phyloP scores from a whole-genome alignment of 176 grass and related monocot species.

The Lolium rigidum region DNA sequence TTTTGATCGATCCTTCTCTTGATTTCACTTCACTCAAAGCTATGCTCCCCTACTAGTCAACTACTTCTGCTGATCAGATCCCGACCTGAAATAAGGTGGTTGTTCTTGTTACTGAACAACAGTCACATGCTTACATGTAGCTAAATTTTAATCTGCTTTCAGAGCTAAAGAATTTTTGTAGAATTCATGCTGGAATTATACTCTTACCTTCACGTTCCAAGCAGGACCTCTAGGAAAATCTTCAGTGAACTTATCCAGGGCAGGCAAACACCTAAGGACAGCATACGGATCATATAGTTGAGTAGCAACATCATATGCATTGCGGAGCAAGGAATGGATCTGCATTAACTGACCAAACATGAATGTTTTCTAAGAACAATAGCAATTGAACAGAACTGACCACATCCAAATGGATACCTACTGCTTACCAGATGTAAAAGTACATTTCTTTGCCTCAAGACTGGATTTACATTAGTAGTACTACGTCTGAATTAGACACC shows the following conservation, averaged over 20 bases:
- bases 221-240: not conserved
- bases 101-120: slow-evolving; percentile 1
- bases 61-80: slow-evolving; percentile 16
- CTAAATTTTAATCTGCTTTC: not conserved
- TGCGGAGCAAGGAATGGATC: slow-evolving; percentile 3
- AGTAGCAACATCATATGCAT: slow-evolving; percentile 10
- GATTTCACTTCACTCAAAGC: slow-evolving; percentile 51
- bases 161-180: not conserved
- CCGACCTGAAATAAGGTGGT: not conserved
- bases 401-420: slow-evolving; percentile 9
- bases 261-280: slow-evolving; percentile 21
- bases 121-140: not conserved
- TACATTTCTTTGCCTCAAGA: not conserved
- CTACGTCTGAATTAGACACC: not conserved
- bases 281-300: slow-evolving; percentile 4
- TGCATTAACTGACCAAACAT: slow-evolving; percentile 20
- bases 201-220: not conserved
- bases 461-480: not conserved
- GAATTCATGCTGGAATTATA: not conserved
- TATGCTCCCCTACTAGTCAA: slow-evolving; percentile 27
- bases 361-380: not conserved
- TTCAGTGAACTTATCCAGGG: not conserved
- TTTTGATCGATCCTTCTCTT: not conserved
- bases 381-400: not conserved
- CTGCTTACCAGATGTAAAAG: not conserved